Evolutionary conservation across 2,329 filamentous ascomycete genomes (phyloP), one percentile per base, ranked within the genome.

Genomic region (Rhinocladiella similis): DNA sequence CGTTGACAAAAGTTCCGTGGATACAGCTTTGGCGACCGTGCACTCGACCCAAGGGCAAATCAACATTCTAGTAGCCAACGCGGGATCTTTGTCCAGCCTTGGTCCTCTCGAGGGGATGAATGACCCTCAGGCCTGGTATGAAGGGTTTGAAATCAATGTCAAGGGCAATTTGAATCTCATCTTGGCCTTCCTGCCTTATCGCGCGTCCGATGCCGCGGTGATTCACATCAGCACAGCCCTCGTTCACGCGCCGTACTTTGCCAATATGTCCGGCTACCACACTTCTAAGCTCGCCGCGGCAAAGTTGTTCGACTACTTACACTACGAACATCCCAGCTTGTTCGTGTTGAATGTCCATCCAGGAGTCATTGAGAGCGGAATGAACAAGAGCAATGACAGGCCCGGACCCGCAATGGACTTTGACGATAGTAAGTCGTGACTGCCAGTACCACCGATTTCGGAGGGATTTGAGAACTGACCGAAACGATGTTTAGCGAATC

Each of bases 281-380:
- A 67, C 70, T 0, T 72, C 72, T 39, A 80, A 80, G 66, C 56
- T 75, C 14, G 73, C 73, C 0, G 63, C 68, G 0, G 68, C 69
- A 41, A 76, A 74, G 55, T 53, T 77, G 13, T 72, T 77, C 47
- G 73, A 79, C 47, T 70, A 68, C 45, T 61, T 79, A n/a, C 68
- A 66, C 1, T 58, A 64, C 3, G 76, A 77, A 49, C 73, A 77
- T 54, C 71, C 70, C 0, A 61, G 65, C 5, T 39, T 78, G 9
- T 64, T 68, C n/a, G 70, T 78, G 0, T 64, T 73, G 6, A 71
- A 75, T 33, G 63, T 79, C 12, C 77, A 80, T 16, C 78, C 78
- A 0, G 77, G 77, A 25, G 35, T 53, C 16, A 35, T 54, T 12
- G 12, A 33, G 22, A 57, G 36, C 20, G 54, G 54, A 35, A 41